Base-by-base conservation (phyloP, 176 grass and related monocot species). In the Miscanthus lutarioriparius region DNA sequence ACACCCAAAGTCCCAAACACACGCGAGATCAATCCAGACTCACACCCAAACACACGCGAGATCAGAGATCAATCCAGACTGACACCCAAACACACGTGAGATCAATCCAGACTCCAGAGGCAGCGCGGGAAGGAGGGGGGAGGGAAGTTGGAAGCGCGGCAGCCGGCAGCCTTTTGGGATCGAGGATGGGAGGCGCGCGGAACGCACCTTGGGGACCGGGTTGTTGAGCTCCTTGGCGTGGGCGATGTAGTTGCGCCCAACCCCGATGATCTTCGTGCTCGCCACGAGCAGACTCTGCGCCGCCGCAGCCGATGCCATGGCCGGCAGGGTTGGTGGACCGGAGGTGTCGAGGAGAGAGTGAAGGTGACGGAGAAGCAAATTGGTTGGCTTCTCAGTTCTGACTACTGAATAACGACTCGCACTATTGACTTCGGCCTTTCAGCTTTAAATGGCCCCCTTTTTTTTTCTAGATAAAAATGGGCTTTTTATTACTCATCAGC, bases 231-330 rank as follows among this genome's bases (percentile, higher is more conserved):
- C 93, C 74, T 98, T 95, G 77, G 91, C 93, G 80, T 95, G 93
- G 74, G 87, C 87, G 17, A 77, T 75, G 78, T 92, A 98, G 87
- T 94, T 98, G 13, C 96, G 89, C 0, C 93, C 96, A 11, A 95
- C 96, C n/a, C 73, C 93, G 28, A 98, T 78, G 77, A 98, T 95
- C 86, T 98, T 98, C 28, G 96, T 98, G 74, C 89, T 94, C 63
- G 68, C 72, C 70, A 74, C 72, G 1, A 98, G 87, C 27, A 95
- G 87, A 81, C 74, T 91, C 87, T 91, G 91, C 38, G 82, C 82
- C 67, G 85, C 86, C 28, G 86, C 66, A 30, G 91, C 63, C 53
- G 83, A 49, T 17, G 77, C 86, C 82, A 83, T 86, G 45, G 41
- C 66, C 66, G 64, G 73, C 23, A 28, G 43, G 44, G 40, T 36